Conservation (phyloP, 345 rosid genomes). For the Citrus cavaleriei region DNA sequence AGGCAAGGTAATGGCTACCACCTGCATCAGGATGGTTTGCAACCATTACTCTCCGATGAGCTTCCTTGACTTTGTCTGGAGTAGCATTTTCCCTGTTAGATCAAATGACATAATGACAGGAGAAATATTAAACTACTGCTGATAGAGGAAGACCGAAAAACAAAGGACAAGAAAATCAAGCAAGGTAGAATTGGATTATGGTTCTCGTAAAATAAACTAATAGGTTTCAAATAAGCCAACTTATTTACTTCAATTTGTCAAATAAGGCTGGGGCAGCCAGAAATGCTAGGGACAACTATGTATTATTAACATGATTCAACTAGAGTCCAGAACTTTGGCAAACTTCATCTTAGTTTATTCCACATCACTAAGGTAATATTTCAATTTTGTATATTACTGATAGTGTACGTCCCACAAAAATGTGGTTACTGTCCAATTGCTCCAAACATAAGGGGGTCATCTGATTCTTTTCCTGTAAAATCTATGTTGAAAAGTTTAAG, state of each 20-base stretch:
- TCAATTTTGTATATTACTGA: background rate
- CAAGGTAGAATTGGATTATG: background rate
- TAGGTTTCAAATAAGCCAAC: background rate
- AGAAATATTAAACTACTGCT: background rate
- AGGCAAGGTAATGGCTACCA: constrained; percentile 87
- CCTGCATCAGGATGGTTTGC: constrained; percentile 96
- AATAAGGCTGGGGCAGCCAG: background rate
- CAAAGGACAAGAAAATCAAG: background rate
- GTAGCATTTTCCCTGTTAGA: constrained; percentile 58
- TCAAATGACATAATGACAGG: background rate
- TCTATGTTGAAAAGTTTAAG: background rate
- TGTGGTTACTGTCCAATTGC: background rate
- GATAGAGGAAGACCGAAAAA: background rate
- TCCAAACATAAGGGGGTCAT: background rate
- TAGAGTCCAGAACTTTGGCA: background rate
- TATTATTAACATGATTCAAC: background rate
- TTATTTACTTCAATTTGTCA: background rate
- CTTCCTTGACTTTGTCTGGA: constrained; percentile 76
- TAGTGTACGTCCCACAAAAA: background rate
- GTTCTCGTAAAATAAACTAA: background rate
- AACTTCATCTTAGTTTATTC: background rate
- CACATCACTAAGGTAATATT: background rate
- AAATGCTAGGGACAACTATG: background rate
- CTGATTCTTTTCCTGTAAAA: background rate
- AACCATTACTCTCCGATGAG: constrained; percentile 85